phyloP scores from a whole-genome alignment of 1,284 basidiomycete genomes.

The Bjerkandera adusta region DNA sequence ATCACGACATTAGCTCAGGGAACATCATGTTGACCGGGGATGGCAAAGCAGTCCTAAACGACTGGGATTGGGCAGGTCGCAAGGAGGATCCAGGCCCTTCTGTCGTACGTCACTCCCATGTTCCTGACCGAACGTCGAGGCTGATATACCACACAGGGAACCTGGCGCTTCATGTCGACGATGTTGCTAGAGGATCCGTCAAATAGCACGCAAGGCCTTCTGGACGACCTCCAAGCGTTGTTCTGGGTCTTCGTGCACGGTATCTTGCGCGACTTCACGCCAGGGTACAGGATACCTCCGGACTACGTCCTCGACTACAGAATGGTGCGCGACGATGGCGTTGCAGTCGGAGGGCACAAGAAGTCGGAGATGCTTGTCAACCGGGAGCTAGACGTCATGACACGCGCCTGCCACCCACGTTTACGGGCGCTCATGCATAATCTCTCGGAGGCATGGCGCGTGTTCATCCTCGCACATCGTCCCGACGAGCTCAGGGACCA shows the following conservation, averaged over 20 bases:
- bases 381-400: too few species aligned
- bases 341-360: too few species aligned
- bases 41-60: slow-evolving; percentile 1
- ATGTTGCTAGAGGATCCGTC: neutral
- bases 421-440: too few species aligned
- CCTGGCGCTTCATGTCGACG: slow-evolving; percentile 3
- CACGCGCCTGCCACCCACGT: too few species aligned
- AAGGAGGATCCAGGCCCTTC: neutral
- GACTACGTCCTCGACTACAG: too few species aligned
- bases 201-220: neutral
- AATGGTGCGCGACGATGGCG: too few species aligned
- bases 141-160: slow-evolving; percentile 3
- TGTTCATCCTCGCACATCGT: too few species aligned
- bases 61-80: slow-evolving; percentile 1
- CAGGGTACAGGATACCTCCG: too few species aligned
- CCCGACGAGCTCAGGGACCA: too few species aligned
- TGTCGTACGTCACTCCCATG: neutral
- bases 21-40: slow-evolving; percentile 4
- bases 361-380: too few species aligned
- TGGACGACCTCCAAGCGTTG: slow-evolving; percentile 4
- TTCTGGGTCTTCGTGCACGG: slow-evolving; percentile 3
- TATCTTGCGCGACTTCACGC: neutral
- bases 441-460: too few species aligned
- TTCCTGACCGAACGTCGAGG: neutral
- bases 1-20: slow-evolving; percentile 4